Evolutionary conservation across 768 basidiomycete genomes (phyloP), one percentile per base, ranked within the genome.

Genomic region (Exidia glandulosa): DNA sequence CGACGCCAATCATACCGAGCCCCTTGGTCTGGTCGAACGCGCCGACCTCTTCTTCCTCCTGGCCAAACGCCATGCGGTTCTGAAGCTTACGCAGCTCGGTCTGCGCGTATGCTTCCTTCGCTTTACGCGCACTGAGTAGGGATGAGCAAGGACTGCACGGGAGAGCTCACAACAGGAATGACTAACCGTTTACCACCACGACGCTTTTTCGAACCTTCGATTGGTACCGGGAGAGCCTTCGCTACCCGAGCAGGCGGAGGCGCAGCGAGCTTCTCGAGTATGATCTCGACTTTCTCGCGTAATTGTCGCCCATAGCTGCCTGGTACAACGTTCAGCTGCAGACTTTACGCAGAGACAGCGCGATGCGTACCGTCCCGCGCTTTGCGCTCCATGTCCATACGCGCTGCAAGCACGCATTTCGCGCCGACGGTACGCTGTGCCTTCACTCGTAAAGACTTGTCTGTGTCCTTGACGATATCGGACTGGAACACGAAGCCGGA

Each of bases 11-110:
- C 94, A 99, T 98, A 62, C 96, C 96, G 69, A 98, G 72, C 4
- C 96, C 96, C 76, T 92, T 90, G n/a, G 94, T 94, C 76, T 97
- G 86, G 74, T 96, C 96, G 66, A 92, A 94, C 32, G 94, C 90
- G 19, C 94, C 95, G 48, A 94, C 89, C 71, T 99, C 96, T 67
- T 94, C 87, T 68, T 98, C 96, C 1, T 87, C 88, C 72, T 95
- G 87, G 45, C 95, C 96, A 66, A 99, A 98, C 59, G 78, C 84
- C 88, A 98, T 89, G 54, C 96, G 84, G 71, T 99, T 99, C 74
- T 98, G 95, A 63, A 96, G 77, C 73, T 98, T 98, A 63, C 94
- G 86, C 50, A 99, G 77, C 70, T 99, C 96, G 2, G 96, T 98
- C 73, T 93, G 90, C 3, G 93, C 94, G 68, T 94, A 94, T 1